Evolutionary conservation across 176 grass and related monocot genomes (phyloP).

Genomic region (Cymbopogon citratus): DNA sequence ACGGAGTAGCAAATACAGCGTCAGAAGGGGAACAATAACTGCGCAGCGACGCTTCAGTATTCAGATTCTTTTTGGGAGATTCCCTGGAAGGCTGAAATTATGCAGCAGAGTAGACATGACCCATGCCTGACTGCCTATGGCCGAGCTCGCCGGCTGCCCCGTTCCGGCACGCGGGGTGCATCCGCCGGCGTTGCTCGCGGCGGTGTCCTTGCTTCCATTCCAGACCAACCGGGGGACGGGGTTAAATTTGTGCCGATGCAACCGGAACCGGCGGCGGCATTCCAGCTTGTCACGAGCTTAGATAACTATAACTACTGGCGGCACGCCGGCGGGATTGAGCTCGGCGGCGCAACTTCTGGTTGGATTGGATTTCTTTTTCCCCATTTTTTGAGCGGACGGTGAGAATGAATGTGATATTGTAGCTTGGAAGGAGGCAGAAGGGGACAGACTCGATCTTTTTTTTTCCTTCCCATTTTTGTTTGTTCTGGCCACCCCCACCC

Average conservation of each 20-base stretch:
- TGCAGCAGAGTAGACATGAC: not conserved
- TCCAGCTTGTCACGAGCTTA: not conserved
- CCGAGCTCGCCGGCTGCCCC: too few relatives aligned
- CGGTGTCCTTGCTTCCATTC: not conserved
- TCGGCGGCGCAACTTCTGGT: not conserved
- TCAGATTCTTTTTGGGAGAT: not conserved
- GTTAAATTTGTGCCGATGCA: not conserved
- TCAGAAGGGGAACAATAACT: too few relatives aligned
- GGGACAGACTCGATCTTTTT: too few relatives aligned
- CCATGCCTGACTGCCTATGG: not conserved
- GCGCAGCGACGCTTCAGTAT: not conserved
- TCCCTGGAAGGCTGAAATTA: not conserved
- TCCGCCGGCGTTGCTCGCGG: not conserved
- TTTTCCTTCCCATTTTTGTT: too few relatives aligned
- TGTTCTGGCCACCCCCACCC: too few relatives aligned
- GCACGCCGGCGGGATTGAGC: not conserved
- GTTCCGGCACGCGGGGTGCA: not conserved
- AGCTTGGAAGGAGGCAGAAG: too few relatives aligned
- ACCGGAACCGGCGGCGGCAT: not conserved
- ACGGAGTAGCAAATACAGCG: not conserved
- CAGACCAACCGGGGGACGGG: not conserved
- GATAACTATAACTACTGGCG: not conserved
- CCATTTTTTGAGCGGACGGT: too few relatives aligned
- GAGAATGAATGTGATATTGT: too few relatives aligned
- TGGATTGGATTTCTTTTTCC: too few relatives aligned